Evolutionary conservation across 2,329 filamentous ascomycete genomes (phyloP).

Genomic region (Ceratocystis ficicola): DNA sequence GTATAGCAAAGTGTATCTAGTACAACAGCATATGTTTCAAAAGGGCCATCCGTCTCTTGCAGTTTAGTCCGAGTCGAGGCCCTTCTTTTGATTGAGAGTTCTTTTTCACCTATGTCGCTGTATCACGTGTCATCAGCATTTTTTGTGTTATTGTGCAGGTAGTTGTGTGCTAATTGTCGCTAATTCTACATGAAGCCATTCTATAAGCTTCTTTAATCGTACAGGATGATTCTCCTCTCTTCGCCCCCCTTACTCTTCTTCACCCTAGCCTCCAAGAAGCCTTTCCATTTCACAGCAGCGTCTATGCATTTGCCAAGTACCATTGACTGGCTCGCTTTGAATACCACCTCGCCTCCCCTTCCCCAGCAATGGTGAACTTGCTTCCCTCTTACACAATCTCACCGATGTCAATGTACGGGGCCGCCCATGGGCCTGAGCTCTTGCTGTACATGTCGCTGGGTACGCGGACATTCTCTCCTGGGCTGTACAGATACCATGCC

Average conservation of each 20-base stretch:
- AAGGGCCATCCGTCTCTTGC: neutral
- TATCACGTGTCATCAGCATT: neutral
- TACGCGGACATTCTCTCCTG: conserved; percentile 49
- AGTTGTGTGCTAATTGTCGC: conserved; percentile 19
- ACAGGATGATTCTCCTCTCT: conserved; percentile 19
- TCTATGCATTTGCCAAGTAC: neutral
- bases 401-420: conserved; percentile 56
- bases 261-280: neutral
- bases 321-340: neutral
- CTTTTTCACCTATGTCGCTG: neutral
- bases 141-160: conserved; percentile 7
- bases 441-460: conserved; percentile 58
- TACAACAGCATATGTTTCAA: neutral
- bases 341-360: neutral
- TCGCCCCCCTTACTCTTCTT: neutral
- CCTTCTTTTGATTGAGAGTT: neutral
- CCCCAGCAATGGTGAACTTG: neutral
- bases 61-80: too few species aligned
- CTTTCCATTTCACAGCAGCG: neutral
- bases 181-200: conserved; percentile 22
- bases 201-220: conserved; percentile 23
- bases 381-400: conserved; percentile 45
- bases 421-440: conserved; percentile 51
- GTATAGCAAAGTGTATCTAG: neutral
- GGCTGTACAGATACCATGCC: conserved; percentile 92